A percentile compares a stretch with the other conserved stretches of the same genome.
These are phyloP conservation scores for Xylariaceae sp. DNA, from an alignment of 2,329 filamentous ascomycete species.

Conservation along the genomic window DNA sequence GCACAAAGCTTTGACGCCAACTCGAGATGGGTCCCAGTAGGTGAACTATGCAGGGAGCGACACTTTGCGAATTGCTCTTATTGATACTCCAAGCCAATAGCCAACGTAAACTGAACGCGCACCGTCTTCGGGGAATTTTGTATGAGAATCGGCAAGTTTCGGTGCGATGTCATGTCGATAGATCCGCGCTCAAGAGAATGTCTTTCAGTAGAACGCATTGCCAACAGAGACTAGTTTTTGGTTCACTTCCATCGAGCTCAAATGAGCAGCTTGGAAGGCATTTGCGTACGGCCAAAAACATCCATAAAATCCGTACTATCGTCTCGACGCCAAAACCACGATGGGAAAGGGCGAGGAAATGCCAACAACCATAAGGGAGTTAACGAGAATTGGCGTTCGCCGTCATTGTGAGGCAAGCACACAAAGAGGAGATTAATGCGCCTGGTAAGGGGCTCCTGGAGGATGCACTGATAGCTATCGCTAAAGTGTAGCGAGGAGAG, in stretches of 20 bases:
- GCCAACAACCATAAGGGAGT: slow-evolving; percentile 28
- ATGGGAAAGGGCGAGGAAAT: slow-evolving; percentile 42
- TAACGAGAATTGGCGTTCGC: slow-evolving; percentile 44
- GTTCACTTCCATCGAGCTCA: slow-evolving; percentile 59
- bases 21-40: slow-evolving; percentile 77
- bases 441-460: slow-evolving; percentile 47
- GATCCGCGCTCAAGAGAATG: slow-evolving; percentile 30
- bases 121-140: slow-evolving; percentile 21
- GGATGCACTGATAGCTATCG: slow-evolving; percentile 41
- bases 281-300: slow-evolving; percentile 82
- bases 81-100: slow-evolving; percentile 15
- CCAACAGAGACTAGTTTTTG: slow-evolving; percentile 94
- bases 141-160: slow-evolving; percentile 29
- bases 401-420: slow-evolving; percentile 38
- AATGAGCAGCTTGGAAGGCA: slow-evolving; percentile 53
- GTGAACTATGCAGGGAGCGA: slow-evolving; percentile 25
- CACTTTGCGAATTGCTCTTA: slow-evolving; percentile 19
- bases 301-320: slow-evolving; percentile 84
- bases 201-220: slow-evolving; percentile 80
- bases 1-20: slow-evolving; percentile 91
- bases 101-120: slow-evolving; percentile 15
- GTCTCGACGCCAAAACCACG: slow-evolving; percentile 41
- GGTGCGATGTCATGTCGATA: slow-evolving; percentile 14
- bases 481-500: slow-evolving; percentile 40
- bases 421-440: slow-evolving; percentile 49